Evolutionary conservation across 2,329 filamentous ascomycete species (phyloP).

Genomic region (Aspergillus brunneoviolaceus): DNA sequence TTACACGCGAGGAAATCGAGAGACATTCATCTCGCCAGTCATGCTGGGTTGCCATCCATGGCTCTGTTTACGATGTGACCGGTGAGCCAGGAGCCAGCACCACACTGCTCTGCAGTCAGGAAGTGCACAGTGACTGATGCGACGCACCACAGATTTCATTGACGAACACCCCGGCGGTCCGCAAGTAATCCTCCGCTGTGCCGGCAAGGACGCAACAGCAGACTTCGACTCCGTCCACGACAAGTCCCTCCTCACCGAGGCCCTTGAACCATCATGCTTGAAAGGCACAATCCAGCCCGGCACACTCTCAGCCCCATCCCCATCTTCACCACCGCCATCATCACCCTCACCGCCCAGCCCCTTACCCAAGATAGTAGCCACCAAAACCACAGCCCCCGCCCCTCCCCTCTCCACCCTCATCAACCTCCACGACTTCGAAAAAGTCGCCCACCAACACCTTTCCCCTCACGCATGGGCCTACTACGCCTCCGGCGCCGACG

Average conservation of each 20-base stretch:
- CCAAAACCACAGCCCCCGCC: slow-evolving; percentile 15
- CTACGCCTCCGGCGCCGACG: slow-evolving; percentile 53
- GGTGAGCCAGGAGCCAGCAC: slow-evolving; percentile 16
- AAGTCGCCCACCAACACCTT: slow-evolving; percentile 32
- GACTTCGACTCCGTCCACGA: slow-evolving; percentile 39
- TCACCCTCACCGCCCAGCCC: neutral
- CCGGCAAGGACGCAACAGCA: slow-evolving; percentile 37
- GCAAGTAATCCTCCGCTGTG: slow-evolving; percentile 33
- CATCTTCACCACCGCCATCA: neutral
- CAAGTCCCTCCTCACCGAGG: slow-evolving; percentile 29
- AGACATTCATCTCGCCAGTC: slow-evolving; percentile 50
- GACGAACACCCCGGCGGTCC: slow-evolving; percentile 36
- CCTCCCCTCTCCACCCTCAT: slow-evolving; percentile 30
- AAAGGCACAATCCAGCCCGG: slow-evolving; percentile 27
- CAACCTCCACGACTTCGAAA: slow-evolving; percentile 41
- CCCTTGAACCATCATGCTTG: slow-evolving; percentile 25
- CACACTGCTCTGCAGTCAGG: neutral
- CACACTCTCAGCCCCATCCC: slow-evolving; percentile 1
- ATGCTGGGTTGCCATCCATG: slow-evolving; percentile 54
- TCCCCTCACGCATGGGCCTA: slow-evolving; percentile 37
- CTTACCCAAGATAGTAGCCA: neutral
- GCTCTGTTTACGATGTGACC: slow-evolving; percentile 53
- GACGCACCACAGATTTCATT: slow-evolving; percentile 28
- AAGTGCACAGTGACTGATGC: too few species aligned
- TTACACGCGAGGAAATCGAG: slow-evolving; percentile 52